These are phyloP conservation scores for Annulohypoxylon stygium DNA, from an alignment of 495 filamentous ascomycete species.

Conservation along the genomic window DNA sequence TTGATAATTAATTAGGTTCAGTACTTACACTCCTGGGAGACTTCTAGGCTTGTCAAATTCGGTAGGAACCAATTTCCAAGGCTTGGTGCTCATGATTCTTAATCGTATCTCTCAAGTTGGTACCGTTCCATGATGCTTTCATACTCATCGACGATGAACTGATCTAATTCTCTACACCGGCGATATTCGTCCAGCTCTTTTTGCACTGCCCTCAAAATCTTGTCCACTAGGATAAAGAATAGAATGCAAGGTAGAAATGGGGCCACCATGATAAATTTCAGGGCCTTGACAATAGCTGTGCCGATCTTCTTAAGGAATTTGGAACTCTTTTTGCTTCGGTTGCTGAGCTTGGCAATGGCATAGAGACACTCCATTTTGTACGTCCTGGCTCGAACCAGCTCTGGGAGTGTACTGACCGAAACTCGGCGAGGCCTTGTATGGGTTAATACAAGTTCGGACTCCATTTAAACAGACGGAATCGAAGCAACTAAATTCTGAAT, in stretches of 20 bases:
- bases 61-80: no score
- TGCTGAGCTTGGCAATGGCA: not conserved
- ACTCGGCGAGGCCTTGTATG: slow-evolving; percentile 1
- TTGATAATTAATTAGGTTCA: no score
- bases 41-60: no score
- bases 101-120: no score
- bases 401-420: slow-evolving; percentile 14
- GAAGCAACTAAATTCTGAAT: not conserved
- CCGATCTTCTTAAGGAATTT: not conserved
- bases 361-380: not conserved
- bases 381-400: not conserved
- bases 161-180: not conserved
- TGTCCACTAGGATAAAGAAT: slow-evolving; percentile 10
- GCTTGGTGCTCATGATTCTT: no score
- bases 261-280: not conserved
- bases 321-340: not conserved
- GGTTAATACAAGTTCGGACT: not conserved
- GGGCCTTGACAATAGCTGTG: not conserved
- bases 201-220: not conserved
- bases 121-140: not conserved
- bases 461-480: not conserved
- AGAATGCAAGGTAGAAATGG: not conserved
- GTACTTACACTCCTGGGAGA: no score
- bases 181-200: not conserved
- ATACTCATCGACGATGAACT: not conserved